Base-by-base conservation (phyloP, 129 eudicot species). In the Mikania micrantha region DNA sequence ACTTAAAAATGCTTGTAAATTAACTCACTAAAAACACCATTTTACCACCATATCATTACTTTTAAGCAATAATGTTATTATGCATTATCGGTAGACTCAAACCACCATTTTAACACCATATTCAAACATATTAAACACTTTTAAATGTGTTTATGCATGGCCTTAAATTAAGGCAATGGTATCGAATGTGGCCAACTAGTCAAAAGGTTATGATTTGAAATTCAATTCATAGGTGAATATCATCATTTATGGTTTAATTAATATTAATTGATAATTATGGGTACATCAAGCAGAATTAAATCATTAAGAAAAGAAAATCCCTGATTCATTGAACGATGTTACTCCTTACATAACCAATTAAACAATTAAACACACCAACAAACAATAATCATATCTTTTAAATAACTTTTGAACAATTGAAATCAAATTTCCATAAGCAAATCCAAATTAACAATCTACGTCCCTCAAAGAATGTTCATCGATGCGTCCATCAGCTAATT, bases 351-450 rank as follows among this genome's bases (percentile, higher is more conserved):
- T 24, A 48, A 49, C 0, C 38, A 34, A 58, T 4, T 38, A 36
- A 22, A 39, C 28, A 53, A 36, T 52, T 47, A 75, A 44, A 58
- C 68, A 75, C 35, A 25, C 39, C 13, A 44, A 8, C 17, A 67
- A 67, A 60, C 74, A 45, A 75, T 75, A 67, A 39, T 57, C 34
- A 44, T 34, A n/a, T 28, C 2, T 15, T 59, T 31, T 31, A 58
- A n/a, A 21, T 11, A 32, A 53, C 19, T 45, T 31, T 48, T 75
- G 53, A 45, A 58, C 67, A 31, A 75, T 67, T n/a, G 34, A 75
- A 34, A 61, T 9, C 32, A 67, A 67, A 9, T 68, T 44, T 60
- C 29, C 68, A 57, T 17, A 67, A 67, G 27, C 28, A 57, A 75
- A 28, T 74, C 47, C 32, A 31, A 74, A 60, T 54, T 56, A 15